Base-by-base conservation (phyloP, 148 eudicot species). In the Salicornia ramosissima region DNA sequence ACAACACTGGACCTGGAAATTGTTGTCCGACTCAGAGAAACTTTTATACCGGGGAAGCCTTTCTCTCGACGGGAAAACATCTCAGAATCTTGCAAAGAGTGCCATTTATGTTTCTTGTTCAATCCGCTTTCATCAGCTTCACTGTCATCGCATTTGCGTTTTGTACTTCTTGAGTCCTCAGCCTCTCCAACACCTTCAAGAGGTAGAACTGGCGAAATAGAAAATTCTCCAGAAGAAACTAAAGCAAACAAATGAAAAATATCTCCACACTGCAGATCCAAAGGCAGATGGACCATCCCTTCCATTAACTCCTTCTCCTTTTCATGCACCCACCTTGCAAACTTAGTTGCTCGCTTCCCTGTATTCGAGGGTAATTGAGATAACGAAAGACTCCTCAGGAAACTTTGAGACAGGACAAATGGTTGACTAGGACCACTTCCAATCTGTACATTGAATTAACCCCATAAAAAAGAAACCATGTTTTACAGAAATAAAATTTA, bases 231-330 rank as follows among this genome's bases (percentile, higher is more conserved):
- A 30, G 86, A 80, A 74, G 83, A 87, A 74, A 94, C 75, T 80
- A 87, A 76, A 75, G 89, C 83, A 54, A 84, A 86, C 61, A 94
- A 73, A 76, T 83, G 82, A 64, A 87, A 75, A 76, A 87, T 73
- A 64, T 90, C 98, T 50, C 98, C 98, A 73, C 98, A 94, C 73
- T 90, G 97, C 52, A 90, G 67, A 65, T 94, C 97, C 64, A 85
- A 71, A 71, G 87, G 75, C 61, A 94, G 80, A 77, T 80, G 72
- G 67, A 84, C 72, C 46, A 57, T 80, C 19, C 83, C 92, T 81
- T 88, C 92, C 80, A 86, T 79, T 63, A 86, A 75, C 42, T 88
- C 85, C 49, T 79, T 85, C 72, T 83, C 97, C 78, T 72, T 88
- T 67, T 88, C 86, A 57, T 61, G 70, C 66, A 90, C 82, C 97